Percentiles rank a stretch among this genome's conserved stretches.
Conservation (phyloP, 345 rosid species). For the Eucalyptus globulus region DNA sequence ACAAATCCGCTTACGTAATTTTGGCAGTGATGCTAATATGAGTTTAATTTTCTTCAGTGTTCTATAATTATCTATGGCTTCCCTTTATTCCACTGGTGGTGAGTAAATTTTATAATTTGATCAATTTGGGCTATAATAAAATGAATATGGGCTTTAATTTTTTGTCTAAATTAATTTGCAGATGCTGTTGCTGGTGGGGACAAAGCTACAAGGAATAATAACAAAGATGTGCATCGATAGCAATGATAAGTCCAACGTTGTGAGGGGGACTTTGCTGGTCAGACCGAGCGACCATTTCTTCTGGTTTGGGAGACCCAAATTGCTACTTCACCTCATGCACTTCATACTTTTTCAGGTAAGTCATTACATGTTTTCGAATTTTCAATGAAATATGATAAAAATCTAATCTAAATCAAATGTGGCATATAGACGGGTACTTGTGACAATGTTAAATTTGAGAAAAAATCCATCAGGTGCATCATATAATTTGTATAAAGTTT, state of each 20-base stretch:
- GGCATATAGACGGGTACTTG: background rate
- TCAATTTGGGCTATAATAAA: background rate
- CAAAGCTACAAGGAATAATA: constrained; percentile 43
- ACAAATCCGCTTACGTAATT: background rate
- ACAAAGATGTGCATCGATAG: constrained; percentile 48
- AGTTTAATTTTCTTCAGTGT: constrained; percentile 14
- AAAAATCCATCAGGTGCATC: background rate
- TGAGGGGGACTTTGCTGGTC: constrained; percentile 44
- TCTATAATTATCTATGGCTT: constrained; percentile 59
- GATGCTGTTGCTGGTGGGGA: constrained; percentile 48
- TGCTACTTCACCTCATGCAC: constrained; percentile 43
- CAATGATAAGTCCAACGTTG: constrained; percentile 31
- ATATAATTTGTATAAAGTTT: background rate
- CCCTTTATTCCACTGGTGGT: constrained; percentile 75
- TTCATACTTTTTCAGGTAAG: constrained; percentile 48
- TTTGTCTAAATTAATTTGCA: background rate
- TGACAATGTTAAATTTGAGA: background rate
- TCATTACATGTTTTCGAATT: background rate
- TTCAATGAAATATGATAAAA: background rate
- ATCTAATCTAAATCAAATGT: background rate
- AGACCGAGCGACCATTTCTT: constrained; percentile 48
- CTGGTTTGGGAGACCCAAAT: constrained; percentile 47
- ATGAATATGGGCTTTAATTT: background rate
- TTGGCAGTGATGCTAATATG: background rate
- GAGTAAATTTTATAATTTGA: background rate